Percentiles rank a stretch among this genome's conserved stretches.
phyloP scores from a whole-genome alignment of 108 stramenopile genomes.

The Cylindrotheca fusiformis region DNA sequence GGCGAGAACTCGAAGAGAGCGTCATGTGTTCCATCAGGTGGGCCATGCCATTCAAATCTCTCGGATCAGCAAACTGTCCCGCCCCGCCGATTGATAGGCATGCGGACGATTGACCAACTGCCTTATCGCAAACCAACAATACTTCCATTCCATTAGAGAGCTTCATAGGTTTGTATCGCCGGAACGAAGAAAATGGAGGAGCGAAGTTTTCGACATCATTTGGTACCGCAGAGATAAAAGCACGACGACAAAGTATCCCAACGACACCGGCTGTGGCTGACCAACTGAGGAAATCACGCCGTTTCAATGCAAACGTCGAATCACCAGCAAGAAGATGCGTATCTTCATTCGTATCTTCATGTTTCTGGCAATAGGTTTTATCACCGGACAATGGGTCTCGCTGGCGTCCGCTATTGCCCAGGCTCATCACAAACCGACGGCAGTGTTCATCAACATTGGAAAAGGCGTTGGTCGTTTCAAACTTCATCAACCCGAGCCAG shows the following conservation, averaged over 20 bases:
- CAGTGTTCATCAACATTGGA: too few relatives aligned
- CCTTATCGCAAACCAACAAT: conserved; percentile 55
- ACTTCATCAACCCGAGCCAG: too few relatives aligned
- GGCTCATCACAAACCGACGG: too few relatives aligned
- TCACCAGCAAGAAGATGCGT: neutral
- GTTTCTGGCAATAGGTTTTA: too few relatives aligned
- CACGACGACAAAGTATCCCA: too few relatives aligned
- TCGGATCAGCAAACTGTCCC: conserved; percentile 71
- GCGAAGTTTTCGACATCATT: neutral
- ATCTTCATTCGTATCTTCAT: too few relatives aligned
- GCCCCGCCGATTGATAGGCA: conserved; percentile 64
- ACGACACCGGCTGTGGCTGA: too few relatives aligned
- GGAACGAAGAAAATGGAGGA: conserved; percentile 58
- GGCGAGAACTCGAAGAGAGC: conserved; percentile 10
- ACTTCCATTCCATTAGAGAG: conserved; percentile 67
- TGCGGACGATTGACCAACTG: conserved; percentile 37
- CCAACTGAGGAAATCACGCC: neutral
- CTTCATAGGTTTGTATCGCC: conserved; percentile 53
- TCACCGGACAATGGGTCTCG: too few relatives aligned
- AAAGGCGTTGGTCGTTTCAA: too few relatives aligned
- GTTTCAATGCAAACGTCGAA: neutral
- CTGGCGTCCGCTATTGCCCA: too few relatives aligned
- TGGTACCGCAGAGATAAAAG: neutral
- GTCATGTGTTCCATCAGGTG: conserved; percentile 84
- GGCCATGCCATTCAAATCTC: conserved; percentile 57